phyloP scores from a whole-genome alignment of 208 protist species.

The Trypanosoma mega region DNA sequence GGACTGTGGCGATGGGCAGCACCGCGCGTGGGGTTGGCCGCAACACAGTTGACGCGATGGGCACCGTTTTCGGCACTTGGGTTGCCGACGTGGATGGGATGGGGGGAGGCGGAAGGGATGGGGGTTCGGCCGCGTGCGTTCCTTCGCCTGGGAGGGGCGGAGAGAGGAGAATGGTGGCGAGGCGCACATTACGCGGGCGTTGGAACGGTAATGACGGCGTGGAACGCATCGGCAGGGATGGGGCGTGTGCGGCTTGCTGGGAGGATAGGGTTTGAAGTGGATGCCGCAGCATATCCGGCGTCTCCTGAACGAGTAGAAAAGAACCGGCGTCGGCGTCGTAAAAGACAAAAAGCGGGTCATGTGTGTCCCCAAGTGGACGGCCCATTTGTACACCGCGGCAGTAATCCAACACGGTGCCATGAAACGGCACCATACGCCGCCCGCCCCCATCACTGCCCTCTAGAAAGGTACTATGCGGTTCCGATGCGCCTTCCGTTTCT shows the following conservation, averaged over 20 bases:
- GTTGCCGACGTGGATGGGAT: background rate
- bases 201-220: background rate
- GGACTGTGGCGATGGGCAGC: too few species aligned
- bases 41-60: too few species aligned
- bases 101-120: background rate
- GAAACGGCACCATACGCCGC: conserved; percentile 23
- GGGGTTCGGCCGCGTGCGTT: background rate
- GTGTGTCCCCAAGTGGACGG: conserved; percentile 36
- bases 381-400: conserved; percentile 63
- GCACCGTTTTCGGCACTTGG: background rate
- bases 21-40: too few species aligned
- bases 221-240: too few species aligned
- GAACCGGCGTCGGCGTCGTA: conserved; percentile 11
- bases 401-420: conserved; percentile 67
- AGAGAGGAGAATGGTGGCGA: conserved; percentile 13
- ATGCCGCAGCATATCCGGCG: background rate
- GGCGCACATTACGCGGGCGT: conserved; percentile 5
- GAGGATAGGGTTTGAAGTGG: background rate
- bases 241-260: too few species aligned
- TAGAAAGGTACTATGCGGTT: too few species aligned
- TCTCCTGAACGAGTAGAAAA: conserved; percentile 32
- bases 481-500: too few species aligned
- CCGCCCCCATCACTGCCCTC: background rate
- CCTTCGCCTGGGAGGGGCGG: background rate
- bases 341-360: conserved; percentile 39